Evolutionary conservation across 257 asterid species (phyloP), one percentile per base, ranked within the genome.

Genomic region (Cruciata laevipes): DNA sequence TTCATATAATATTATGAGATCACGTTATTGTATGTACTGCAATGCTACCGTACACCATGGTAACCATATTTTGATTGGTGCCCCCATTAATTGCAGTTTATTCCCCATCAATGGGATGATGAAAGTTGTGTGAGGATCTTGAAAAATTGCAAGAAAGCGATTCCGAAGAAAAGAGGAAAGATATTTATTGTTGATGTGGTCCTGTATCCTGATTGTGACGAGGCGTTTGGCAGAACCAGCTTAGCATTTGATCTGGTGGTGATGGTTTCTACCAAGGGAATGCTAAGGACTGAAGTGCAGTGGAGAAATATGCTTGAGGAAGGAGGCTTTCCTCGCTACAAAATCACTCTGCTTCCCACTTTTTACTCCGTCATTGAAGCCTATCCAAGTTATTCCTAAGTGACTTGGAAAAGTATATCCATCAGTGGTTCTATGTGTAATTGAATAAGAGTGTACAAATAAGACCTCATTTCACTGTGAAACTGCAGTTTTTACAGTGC

Each of bases 51-150:
- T 72, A 51, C 76, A 65, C 32, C 27, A 65, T 2, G 30, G 30
- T 27, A 27, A 27, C 30, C 30, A 27, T 27, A 27, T 27, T 27
- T 27, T 27, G 30, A 27, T 1, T 27, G 30, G 30, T 27, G 30
- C 30, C 30, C 30, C 1, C 2, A 27, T 27, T 27, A 27, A 27
- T 27, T 27, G 30, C 30, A 27, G 30, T 1, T 27, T 27, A 27
- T 27, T 27, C 30, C 30, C 30, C 30, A 27, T 27, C 30, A 27
- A 27, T 72, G 71, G 76, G 67, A 65, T 20, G 76, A 72, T n/a
- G 71, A 72, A 57, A 61, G 60, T 42, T 72, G 76, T 30, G 67
- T 66, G 67, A 72, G 66, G 57, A 72, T 72, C 9, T 30, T 72
- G 55, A 66, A 31, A 37, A 72, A 38, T 12, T 66, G 71, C 31